Evolutionary conservation across 208 protist genomes (phyloP).

Genomic region (Trypanosoma caninum): DNA sequence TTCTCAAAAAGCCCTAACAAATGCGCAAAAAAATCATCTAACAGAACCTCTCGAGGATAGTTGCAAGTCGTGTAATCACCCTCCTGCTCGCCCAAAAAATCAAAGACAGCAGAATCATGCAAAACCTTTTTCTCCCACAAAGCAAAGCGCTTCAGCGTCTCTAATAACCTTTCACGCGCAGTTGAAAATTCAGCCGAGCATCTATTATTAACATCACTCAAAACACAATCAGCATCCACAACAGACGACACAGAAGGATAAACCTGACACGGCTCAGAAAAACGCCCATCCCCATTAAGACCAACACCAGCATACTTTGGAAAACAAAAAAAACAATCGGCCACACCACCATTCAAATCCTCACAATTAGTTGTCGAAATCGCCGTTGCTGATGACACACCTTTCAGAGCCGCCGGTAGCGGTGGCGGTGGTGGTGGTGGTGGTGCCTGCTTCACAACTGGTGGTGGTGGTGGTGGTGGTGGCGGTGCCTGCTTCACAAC

Average conservation of each 20-base stretch:
- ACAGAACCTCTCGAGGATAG: background rate
- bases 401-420: background rate
- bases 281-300: too few relatives aligned
- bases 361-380: background rate
- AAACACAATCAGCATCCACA: background rate
- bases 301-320: too few relatives aligned
- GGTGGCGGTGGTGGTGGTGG: constrained; percentile 8
- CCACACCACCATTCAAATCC: background rate
- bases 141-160: constrained; percentile 4
- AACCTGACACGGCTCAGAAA: too few relatives aligned
- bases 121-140: background rate
- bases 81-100: background rate
- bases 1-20: constrained; percentile 5
- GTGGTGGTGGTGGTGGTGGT: too few relatives aligned
- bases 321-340: background rate
- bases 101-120: background rate
- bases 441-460: constrained; percentile 11
- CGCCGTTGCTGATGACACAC: background rate
- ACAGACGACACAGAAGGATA: background rate
- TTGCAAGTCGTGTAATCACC: background rate
- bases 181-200: background rate
- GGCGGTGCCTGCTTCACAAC: too few relatives aligned
- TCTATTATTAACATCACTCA: background rate
- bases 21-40: constrained; percentile 17
- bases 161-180: constrained; percentile 5